Base-by-base conservation (phyloP, 192 early-diverging fungal genomes). In the Haplosporangium gracile region DNA sequence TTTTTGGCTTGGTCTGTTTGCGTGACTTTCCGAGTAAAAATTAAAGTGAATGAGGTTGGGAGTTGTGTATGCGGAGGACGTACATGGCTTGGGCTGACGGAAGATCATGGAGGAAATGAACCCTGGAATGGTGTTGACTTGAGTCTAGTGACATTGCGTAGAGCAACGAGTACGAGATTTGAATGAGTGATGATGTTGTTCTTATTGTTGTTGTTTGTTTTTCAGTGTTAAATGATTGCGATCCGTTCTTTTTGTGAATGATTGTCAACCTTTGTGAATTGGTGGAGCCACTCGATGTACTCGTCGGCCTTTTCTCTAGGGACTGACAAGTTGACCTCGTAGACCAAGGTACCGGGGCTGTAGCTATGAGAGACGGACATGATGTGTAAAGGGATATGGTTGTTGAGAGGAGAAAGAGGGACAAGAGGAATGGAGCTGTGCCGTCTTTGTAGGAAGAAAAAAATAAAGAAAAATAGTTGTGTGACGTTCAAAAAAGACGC, bases 251-350 rank as follows among this genome's bases (percentile, higher is more conserved):
- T 29, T 22, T 8, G 39, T n/a, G 4, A 43, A 0, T 3, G 26
- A 13, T 11, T 22, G 43, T 3, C 70, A 71, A 75, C 76, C 72
- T 72, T 68, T 29, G 89, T 91, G 76, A 93, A 92, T 0, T n/a
- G 68, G 22, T 49, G 42, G n/a, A 92, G 83, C 76, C 90, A 93
- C 4, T 47, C 77, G 34, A 88, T 39, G 72, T 92, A 93, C 4
- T 69, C 91, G 36, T 82, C 80, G 7, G 70, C 79, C 34, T 89
- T 85, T 55, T 87, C 89, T 53, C 80, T 85, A 2, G 91, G 89
- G 2, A 93, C 88, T 2, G 90, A 92, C 20, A 93, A 82, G 78
- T 92, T 93, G 74, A 93, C 88, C 72, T 93, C 76, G 39, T 83
- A 78, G 49, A 83, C 42, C 72, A 82, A 82, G 22, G 81, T 82